These are phyloP conservation scores for Hypoxylon crocopeplum DNA, from an alignment of 495 filamentous ascomycete species.

Conservation along the genomic window DNA sequence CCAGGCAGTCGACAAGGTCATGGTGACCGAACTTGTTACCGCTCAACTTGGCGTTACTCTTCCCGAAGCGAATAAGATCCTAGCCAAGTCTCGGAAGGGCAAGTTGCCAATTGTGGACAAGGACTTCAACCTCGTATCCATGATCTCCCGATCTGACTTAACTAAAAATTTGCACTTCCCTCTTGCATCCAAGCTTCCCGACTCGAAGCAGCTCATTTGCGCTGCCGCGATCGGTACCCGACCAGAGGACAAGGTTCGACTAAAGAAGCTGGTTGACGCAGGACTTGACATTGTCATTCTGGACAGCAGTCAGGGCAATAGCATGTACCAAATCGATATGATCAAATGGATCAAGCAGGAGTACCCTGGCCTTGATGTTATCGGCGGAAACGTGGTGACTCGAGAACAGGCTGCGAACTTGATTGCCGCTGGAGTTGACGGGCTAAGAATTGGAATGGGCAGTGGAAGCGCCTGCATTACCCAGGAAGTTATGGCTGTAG, in stretches of 20 bases:
- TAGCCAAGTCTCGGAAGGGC: conserved; percentile 96
- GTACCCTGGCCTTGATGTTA: conserved; percentile 87
- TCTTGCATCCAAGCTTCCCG: conserved; percentile 92
- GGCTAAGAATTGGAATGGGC: conserved; percentile 98
- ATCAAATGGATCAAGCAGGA: conserved; percentile 90
- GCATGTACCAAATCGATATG: conserved; percentile 97
- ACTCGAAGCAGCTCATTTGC: conserved; percentile 97
- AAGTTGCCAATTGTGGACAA: conserved; percentile 96
- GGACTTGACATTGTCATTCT: conserved; percentile 95
- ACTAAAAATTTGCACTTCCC: conserved; percentile 99
- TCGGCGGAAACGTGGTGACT: conserved; percentile 97
- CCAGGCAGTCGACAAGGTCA: conserved; percentile 84
- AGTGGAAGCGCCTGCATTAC: conserved; percentile 98
- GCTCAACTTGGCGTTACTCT: conserved; percentile 85
- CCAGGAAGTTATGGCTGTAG: conserved; percentile 99
- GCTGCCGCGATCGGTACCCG: conserved; percentile 95
- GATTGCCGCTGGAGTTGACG: conserved; percentile 94
- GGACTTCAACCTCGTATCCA: conserved; percentile 84
- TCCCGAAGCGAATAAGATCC: conserved; percentile 87
- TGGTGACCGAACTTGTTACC: conserved; percentile 95
- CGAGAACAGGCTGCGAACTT: conserved; percentile 89
- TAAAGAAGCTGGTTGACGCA: conserved; percentile 90
- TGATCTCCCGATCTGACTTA: conserved; percentile 95
- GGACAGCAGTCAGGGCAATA: conserved; percentile 96
- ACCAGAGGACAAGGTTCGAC: conserved; percentile 84